Evolutionary conservation across 306 rosid genomes (phyloP), one percentile per base, ranked within the genome.

Genomic region (Cucumis melo): DNA sequence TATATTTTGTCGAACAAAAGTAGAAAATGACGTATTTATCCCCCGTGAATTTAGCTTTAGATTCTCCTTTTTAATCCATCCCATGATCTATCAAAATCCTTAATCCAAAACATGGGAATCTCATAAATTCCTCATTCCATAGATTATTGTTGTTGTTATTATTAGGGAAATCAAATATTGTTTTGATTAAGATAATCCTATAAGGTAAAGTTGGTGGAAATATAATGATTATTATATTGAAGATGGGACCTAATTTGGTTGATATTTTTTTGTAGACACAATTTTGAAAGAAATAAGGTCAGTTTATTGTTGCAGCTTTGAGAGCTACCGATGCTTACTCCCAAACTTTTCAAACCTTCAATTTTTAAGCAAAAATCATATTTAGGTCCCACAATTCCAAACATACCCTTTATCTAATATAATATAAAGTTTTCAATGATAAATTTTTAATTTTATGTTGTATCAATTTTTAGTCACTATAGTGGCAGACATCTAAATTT

Each of bases 241-340:
- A 68, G n/a, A 44, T 68, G 75, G 56, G 57, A 20, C 75, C 11
- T 68, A 7, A 3, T 39, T 51, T 68, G 34, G 38, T 63, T 62
- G n/a, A 34, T 32, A 7, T 67, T 2, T 32, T 32, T 32, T 67
- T 41, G 3, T 67, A 21, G 73, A 67, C 10, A 66, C 15, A 16
- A 2, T 9, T 1, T 41, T 20, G 74, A 68, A 68, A 42, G 56
- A 21, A 27, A 27, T 27, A 48, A 68, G 74, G 56, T 42, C 56
- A 68, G 56, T 68, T 68, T 34, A 17, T 58, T 65, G 55, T 21
- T 42, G 75, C 57, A 68, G 75, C 38, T 68, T 68, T 68, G 56
- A 68, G 75, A 68, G 57, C n/a, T 68, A 68, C 56, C 23, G 57
- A 68, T 68, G 75, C 20, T 42, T 12, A 68, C 55, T 68, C 55